Evolutionary conservation across 2,329 filamentous ascomycete genomes (phyloP).

Genomic region (Coniochaeta prunicola): DNA sequence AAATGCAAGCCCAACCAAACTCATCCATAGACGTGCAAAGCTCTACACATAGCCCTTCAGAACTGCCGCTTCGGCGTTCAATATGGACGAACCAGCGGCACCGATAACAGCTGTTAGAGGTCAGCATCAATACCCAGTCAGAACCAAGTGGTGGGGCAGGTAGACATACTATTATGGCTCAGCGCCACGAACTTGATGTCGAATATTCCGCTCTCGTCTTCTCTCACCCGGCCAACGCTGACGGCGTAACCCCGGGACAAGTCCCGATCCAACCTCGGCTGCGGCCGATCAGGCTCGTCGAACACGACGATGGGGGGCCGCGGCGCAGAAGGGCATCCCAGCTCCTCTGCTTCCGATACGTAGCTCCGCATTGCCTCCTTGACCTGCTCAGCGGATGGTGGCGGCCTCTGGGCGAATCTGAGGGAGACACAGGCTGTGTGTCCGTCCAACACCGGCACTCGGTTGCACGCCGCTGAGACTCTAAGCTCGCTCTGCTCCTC

Average conservation of each 20-base stretch:
- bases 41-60: conserved; percentile 74
- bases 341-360: conserved; percentile 68
- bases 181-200: conserved; percentile 92
- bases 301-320: conserved; percentile 76
- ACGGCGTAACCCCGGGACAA: conserved; percentile 82
- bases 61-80: conserved; percentile 89
- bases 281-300: conserved; percentile 83
- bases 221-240: conserved; percentile 77
- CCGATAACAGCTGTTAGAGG: conserved; percentile 83
- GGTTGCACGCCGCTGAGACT: conserved; percentile 83
- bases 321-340: conserved; percentile 86
- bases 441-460: conserved; percentile 90
- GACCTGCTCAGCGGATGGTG: conserved; percentile 69
- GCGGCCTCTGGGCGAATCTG: conserved; percentile 67
- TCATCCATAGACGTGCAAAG: not conserved
- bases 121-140: no score
- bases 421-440: conserved; percentile 93
- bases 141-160: no score
- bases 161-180: conserved; percentile 73
- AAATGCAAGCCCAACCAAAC: not conserved
- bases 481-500: conserved; percentile 66
- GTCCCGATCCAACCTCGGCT: conserved; percentile 84
- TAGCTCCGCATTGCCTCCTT: conserved; percentile 75
- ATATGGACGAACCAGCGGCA: conserved; percentile 88
- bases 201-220: conserved; percentile 83